Base-by-base conservation (phyloP, 345 rosid species). In the Syzygium aromaticum region DNA sequence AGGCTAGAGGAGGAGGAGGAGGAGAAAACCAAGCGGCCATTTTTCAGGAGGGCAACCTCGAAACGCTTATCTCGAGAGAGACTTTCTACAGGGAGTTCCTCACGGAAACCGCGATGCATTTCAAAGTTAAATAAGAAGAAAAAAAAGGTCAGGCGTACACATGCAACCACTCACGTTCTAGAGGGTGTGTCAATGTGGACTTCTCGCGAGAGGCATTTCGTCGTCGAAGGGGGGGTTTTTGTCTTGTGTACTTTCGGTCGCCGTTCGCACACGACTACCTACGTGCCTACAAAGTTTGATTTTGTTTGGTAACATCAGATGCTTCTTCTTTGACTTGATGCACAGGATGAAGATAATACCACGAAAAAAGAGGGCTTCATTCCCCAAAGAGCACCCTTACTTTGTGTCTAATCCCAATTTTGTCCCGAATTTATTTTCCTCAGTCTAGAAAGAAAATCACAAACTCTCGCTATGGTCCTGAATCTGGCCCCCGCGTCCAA, bases 281-380 rank as follows among this genome's bases (percentile, higher is more conserved):
- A 38, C 82, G 43, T 13, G 82, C 82, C 82, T 73, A 38, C 49
- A 73, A 73, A 38, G 49, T 73, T 38, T 73, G 82, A 73, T 73
- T 73, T 73, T 38, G 10, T 73, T 73, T 22, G 21, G 43, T 49
- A 38, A 10, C 49, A 4, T 73, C 38, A 73, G 82, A 38, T 73
- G 82, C 82, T 73, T 73, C 82, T 73, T 38, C 82, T 22, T 73
- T 38, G 82, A 73, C 82, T 73, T 38, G 10, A 17, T 73, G 82
- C 25, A 1, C 21, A 2, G 80, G 80, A 73, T 5, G 13, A 13
- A 27, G 67, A 61, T 61, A 1, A 61, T 12, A n/a, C 4, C 15
- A n/a, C 3, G 7, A 61, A 22, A 0, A 2, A 21, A 5, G 1
- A 1, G 30, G 64, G 30, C 30, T 59, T 11, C 5, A 5, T 27